phyloP scores from a whole-genome alignment of 768 basidiomycete species.

The Hydnomerulius pinastri region DNA sequence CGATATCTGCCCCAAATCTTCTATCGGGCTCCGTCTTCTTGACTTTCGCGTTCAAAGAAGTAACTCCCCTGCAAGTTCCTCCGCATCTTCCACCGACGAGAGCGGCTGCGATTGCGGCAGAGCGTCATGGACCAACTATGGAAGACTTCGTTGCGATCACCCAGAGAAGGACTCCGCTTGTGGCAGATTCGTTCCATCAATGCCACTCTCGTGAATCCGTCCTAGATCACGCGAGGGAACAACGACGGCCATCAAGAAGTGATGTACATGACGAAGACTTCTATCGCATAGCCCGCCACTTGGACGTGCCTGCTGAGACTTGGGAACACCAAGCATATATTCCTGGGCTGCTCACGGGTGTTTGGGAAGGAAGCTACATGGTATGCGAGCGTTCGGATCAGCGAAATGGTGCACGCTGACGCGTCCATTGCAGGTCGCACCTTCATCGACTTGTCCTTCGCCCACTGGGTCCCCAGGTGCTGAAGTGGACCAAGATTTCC shows the following conservation, averaged over 20 bases:
- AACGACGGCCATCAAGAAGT: slow-evolving; percentile 36
- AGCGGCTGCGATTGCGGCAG: slow-evolving; percentile 43
- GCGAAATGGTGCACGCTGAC: slow-evolving; percentile 19
- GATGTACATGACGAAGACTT: slow-evolving; percentile 39
- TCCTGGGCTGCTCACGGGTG: slow-evolving; percentile 51
- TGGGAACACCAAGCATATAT: slow-evolving; percentile 34
- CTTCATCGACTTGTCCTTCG: slow-evolving; percentile 20
- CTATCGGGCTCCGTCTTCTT: slow-evolving; percentile 51
- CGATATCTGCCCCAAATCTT: slow-evolving; percentile 37
- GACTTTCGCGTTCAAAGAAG: slow-evolving; percentile 54
- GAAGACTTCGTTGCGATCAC: slow-evolving; percentile 51
- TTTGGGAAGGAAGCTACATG: slow-evolving; percentile 65
- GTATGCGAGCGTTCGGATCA: slow-evolving; percentile 37
- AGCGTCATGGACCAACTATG: slow-evolving; percentile 52
- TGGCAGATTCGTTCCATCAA: slow-evolving; percentile 43
- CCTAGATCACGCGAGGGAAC: slow-evolving; percentile 32
- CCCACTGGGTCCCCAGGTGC: slow-evolving; percentile 9
- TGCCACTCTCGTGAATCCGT: slow-evolving; percentile 29
- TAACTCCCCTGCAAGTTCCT: slow-evolving; percentile 44
- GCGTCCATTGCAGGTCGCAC: slow-evolving; percentile 26
- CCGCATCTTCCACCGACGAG: slow-evolving; percentile 53
- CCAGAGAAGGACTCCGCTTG: slow-evolving; percentile 47
- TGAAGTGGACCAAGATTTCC: slow-evolving; percentile 33
- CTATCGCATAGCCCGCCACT: slow-evolving; percentile 31
- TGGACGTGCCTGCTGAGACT: slow-evolving; percentile 17